Percentiles rank a stretch among this genome's conserved stretches.
These are phyloP conservation scores for Candida boidinii DNA, from an alignment of 805 yeast species.

Conservation along the genomic window DNA sequence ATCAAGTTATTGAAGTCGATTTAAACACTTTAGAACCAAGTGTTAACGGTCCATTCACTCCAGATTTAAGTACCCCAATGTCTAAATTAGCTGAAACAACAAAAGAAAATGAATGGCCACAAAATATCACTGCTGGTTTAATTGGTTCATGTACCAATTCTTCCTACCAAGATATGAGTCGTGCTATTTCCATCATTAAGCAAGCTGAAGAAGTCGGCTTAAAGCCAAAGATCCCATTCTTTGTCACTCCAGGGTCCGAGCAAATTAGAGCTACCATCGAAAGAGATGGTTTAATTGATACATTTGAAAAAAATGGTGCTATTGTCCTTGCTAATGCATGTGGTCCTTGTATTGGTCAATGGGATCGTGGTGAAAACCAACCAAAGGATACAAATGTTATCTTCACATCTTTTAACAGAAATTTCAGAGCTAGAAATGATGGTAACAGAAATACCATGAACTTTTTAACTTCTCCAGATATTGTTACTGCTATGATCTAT, in stretches of 20 bases:
- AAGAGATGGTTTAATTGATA: constrained; percentile 86
- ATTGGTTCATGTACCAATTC: constrained; percentile 99
- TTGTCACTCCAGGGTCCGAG: constrained; percentile 97
- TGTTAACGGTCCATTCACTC: constrained; percentile 97
- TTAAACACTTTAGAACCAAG: constrained; percentile 87
- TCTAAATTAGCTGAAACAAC: constrained; percentile 82
- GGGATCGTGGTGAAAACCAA: constrained; percentile 87
- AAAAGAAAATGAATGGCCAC: constrained; percentile 83
- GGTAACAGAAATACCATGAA: constrained; percentile 98
- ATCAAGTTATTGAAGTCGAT: constrained; percentile 86
- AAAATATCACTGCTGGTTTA: constrained; percentile 85
- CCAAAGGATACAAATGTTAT: constrained; percentile 94
- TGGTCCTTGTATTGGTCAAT: constrained; percentile 99
- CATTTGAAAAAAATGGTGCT: constrained; percentile 89
- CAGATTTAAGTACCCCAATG: constrained; percentile 94
- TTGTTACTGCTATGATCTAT: constrained; percentile 90
- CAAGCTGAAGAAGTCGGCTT: constrained; percentile 90
- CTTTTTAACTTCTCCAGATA: constrained; percentile 94
- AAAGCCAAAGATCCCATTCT: constrained; percentile 84
- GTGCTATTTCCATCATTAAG: constrained; percentile 86
- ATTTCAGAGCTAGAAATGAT: constrained; percentile 96
- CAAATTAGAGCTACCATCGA: constrained; percentile 97
- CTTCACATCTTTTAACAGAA: constrained; percentile 96
- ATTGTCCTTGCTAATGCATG: constrained; percentile 94
- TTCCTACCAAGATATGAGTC: constrained; percentile 95